phyloP scores from a whole-genome alignment of 208 protist species.

The Acanthamoeba culbertsoni region DNA sequence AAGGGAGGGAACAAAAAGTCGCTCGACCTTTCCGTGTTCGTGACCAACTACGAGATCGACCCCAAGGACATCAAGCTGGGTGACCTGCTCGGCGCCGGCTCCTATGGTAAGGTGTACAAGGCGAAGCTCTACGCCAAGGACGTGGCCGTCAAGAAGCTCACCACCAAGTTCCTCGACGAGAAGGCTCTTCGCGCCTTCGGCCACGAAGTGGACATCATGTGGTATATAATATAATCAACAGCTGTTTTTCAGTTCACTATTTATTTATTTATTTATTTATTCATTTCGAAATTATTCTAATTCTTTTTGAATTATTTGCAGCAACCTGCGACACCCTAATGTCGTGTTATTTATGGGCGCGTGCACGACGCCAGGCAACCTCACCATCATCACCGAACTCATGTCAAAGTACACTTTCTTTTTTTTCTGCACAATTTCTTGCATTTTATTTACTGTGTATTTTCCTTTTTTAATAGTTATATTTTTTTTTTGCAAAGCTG shows the following conservation, averaged over 20 bases:
- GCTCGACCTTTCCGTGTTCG: background rate
- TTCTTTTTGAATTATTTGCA: background rate
- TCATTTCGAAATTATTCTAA: background rate
- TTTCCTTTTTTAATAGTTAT: background rate
- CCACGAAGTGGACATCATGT: slow-evolving; percentile 26
- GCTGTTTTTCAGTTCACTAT: background rate
- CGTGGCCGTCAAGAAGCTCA: slow-evolving; percentile 27
- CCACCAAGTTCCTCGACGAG: slow-evolving; percentile 15
- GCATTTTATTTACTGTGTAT: background rate
- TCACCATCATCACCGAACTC: slow-evolving; percentile 39
- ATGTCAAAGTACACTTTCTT: background rate
- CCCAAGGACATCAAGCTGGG: slow-evolving; percentile 46
- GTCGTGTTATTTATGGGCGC: slow-evolving; percentile 44
- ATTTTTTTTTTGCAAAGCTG: too few relatives aligned
- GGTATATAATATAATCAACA: too few relatives aligned
- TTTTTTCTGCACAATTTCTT: background rate
- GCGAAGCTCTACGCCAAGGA: slow-evolving; percentile 28
- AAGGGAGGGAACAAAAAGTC: background rate
- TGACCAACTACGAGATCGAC: slow-evolving; percentile 52
- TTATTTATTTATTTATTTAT: background rate
- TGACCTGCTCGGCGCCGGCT: slow-evolving; percentile 16
- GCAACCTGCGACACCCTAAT: slow-evolving; percentile 27
- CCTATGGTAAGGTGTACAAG: slow-evolving; percentile 11
- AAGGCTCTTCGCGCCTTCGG: background rate
- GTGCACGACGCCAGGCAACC: background rate